phyloP scores from a whole-genome alignment of 2,329 filamentous ascomycete genomes.

The Penicillium sp. region DNA sequence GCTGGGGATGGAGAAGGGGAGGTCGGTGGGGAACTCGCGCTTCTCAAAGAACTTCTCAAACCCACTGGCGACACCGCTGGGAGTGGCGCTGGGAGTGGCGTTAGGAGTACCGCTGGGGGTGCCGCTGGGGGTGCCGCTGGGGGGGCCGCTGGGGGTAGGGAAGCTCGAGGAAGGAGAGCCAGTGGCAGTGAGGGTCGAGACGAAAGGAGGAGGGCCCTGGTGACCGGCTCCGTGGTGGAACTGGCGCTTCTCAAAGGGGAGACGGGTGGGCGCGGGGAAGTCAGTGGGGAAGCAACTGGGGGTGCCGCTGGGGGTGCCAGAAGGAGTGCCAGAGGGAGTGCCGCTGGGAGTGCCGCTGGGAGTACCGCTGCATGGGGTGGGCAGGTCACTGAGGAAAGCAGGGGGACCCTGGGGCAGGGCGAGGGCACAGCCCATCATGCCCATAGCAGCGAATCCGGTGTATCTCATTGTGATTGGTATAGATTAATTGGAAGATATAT shows the following conservation, averaged over 20 bases:
- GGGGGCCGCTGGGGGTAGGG: background rate
- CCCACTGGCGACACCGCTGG: background rate
- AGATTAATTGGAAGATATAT: background rate
- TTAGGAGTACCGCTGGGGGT: background rate
- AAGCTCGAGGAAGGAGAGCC: background rate
- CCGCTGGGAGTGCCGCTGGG: background rate
- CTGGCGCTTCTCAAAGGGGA: slow-evolving; percentile 2
- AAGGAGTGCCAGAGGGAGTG: background rate
- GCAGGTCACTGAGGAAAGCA: background rate
- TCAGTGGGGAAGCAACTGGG: slow-evolving; percentile 2
- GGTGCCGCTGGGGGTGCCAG: background rate
- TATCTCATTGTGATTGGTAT: slow-evolving; percentile 18
- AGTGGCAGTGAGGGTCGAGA: background rate
- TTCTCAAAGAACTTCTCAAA: slow-evolving; percentile 1
- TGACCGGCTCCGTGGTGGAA: background rate
- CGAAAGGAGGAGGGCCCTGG: background rate
- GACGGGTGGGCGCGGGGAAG: background rate
- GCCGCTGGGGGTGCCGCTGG: no score
- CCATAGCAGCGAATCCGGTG: slow-evolving; percentile 16
- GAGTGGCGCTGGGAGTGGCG: background rate
- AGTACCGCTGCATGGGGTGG: background rate
- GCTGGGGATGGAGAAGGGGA: background rate
- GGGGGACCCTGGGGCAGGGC: slow-evolving; percentile 15
- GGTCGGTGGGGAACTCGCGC: slow-evolving; percentile 6
- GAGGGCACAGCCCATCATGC: slow-evolving; percentile 25